phyloP scores from a whole-genome alignment of 2,329 filamentous ascomycete genomes.

The Fusarium mundagurra region DNA sequence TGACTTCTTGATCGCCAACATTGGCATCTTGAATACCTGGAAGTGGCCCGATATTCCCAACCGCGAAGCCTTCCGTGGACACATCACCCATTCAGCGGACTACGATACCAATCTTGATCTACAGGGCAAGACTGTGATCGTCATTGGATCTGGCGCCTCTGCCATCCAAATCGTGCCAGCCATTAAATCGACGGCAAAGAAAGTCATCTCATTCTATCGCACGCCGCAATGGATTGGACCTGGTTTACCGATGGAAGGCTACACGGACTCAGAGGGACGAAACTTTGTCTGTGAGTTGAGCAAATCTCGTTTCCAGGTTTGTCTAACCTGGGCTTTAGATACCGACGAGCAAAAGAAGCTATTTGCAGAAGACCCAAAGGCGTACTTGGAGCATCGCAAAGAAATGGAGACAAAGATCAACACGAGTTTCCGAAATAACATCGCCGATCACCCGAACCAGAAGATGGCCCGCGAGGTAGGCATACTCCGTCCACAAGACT shows the following conservation, averaged over 20 bases:
- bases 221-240: conserved; percentile 55
- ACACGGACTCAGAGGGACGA: conserved; percentile 10
- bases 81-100: conserved; percentile 60
- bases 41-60: conserved; percentile 61
- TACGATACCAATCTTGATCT: conserved; percentile 61
- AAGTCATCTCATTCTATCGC: conserved; percentile 54
- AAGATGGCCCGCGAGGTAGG: conserved; percentile 2
- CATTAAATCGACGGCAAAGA: conserved; percentile 42
- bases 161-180: conserved; percentile 61
- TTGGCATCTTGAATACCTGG: conserved; percentile 62
- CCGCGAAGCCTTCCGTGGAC: conserved; percentile 56
- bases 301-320: fast-evolving
- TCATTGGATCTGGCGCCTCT: conserved; percentile 65
- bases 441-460: conserved; percentile 5
- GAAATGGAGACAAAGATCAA: conserved; percentile 13
- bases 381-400: conserved; percentile 1
- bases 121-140: conserved; percentile 58
- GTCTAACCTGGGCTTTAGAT: neutral
- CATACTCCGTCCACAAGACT: fast-evolving
- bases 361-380: neutral
- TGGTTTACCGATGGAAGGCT: conserved; percentile 45
- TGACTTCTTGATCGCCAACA: conserved; percentile 59
- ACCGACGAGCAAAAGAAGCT: conserved; percentile 4
- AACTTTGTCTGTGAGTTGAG: conserved; percentile 1
- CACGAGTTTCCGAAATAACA: conserved; percentile 1